Conservation (phyloP, 306 rosid genomes). For the Ammopiptanthus mongolicus region DNA sequence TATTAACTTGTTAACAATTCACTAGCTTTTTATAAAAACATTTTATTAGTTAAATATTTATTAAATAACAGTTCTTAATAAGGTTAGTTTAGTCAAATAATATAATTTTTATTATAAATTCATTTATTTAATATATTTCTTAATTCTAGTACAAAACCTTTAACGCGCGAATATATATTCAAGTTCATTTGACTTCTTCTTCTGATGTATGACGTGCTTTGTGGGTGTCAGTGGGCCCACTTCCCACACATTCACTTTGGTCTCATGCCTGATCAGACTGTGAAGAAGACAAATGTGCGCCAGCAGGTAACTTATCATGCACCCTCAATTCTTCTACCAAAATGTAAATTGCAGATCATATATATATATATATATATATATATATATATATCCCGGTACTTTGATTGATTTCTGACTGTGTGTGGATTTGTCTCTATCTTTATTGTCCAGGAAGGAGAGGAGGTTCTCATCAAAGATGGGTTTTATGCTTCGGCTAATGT, state of each 20-base stretch:
- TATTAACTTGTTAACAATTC: no score
- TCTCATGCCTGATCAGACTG: constrained; percentile 78
- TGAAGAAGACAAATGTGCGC: constrained; percentile 66
- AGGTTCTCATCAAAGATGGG: constrained; percentile 64
- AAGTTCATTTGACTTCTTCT: constrained; percentile 17
- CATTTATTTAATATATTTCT: no score
- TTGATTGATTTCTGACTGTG: constrained; percentile 21
- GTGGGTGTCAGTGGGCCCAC: constrained; percentile 89
- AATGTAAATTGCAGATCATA: constrained; percentile 30
- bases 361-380: neutral
- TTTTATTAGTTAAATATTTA: no score
- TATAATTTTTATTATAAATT: no score
- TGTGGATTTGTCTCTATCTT: constrained; percentile 22
- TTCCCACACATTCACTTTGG: constrained; percentile 98
- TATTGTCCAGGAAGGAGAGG: constrained; percentile 67
- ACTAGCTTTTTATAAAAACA: no score
- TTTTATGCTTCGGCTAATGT: constrained; percentile 59
- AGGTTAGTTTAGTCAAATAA: no score
- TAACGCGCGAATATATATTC: no score
- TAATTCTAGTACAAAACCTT: no score
- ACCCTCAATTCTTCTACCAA: constrained; percentile 17
- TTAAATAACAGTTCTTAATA: no score
- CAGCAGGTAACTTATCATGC: constrained; percentile 52
- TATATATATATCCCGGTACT: neutral
- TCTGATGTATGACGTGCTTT: constrained; percentile 19